Evolutionary conservation across 345 rosid species (phyloP).

Genomic region (Carallia pectinifolia): DNA sequence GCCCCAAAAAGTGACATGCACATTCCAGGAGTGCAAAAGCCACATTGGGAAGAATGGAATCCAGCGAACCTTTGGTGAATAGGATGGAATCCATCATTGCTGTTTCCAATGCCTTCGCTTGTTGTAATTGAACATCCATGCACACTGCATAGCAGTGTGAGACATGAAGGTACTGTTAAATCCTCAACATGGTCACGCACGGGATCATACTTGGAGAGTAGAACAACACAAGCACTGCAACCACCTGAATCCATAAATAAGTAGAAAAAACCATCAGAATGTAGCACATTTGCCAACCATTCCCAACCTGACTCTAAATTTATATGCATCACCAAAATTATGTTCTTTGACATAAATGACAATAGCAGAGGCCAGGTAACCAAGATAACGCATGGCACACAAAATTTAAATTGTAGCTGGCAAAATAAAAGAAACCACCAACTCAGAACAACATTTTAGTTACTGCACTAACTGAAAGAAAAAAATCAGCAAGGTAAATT

Average conservation of each 20-base stretch:
- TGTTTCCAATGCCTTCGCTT: slow-evolving; percentile 80
- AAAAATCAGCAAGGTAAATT: not conserved
- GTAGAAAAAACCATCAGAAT: not conserved
- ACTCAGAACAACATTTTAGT: not conserved
- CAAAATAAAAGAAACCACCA: no score
- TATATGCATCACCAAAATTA: not conserved
- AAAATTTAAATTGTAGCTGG: no score
- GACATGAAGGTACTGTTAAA: slow-evolving; percentile 66
- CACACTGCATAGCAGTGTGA: slow-evolving; percentile 75
- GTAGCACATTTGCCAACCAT: no score
- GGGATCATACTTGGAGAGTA: slow-evolving; percentile 63
- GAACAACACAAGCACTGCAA: slow-evolving; percentile 84
- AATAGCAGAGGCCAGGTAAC: not conserved
- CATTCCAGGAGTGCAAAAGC: slow-evolving; percentile 95
- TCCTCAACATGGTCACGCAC: slow-evolving; percentile 53
- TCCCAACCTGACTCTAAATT: no score
- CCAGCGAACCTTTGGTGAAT: slow-evolving; percentile 75
- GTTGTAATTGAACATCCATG: slow-evolving; percentile 84
- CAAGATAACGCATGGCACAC: not conserved
- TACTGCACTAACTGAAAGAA: not conserved
- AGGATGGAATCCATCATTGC: slow-evolving; percentile 72
- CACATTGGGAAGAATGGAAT: slow-evolving; percentile 92
- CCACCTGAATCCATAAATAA: slow-evolving; percentile 56
- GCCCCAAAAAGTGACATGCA: slow-evolving; percentile 77
- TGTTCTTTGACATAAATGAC: not conserved